A percentile compares a stretch with the other conserved stretches of the same genome.
Conservation (phyloP, 768 basidiomycete genomes). For the Leccinum rimulosum region DNA sequence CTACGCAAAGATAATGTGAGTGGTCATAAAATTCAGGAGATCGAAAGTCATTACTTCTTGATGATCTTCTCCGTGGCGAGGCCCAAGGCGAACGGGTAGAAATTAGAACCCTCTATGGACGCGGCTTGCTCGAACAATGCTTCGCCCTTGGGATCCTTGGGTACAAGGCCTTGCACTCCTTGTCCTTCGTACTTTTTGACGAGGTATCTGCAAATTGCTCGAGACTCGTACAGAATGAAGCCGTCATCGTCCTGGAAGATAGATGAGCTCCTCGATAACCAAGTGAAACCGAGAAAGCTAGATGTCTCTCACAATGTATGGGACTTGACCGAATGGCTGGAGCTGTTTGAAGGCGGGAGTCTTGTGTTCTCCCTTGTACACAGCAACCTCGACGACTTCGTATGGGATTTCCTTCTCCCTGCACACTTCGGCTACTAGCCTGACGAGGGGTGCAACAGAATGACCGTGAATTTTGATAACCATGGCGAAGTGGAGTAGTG, state of each 20-base stretch:
- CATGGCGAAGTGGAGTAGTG: constrained; percentile 27
- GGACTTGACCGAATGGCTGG: neutral
- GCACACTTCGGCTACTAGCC: constrained; percentile 38
- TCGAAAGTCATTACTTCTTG: constrained; percentile 41
- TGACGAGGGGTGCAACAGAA: constrained; percentile 37
- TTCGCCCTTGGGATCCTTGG: constrained; percentile 10
- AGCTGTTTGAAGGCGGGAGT: constrained; percentile 16
- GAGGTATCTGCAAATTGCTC: constrained; percentile 23
- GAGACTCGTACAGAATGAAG: neutral
- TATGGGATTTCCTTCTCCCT: constrained; percentile 40
- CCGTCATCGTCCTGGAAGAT: neutral
- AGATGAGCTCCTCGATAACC: neutral
- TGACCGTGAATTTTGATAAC: constrained; percentile 44
- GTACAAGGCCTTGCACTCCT: constrained; percentile 22
- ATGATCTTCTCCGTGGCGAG: constrained; percentile 49
- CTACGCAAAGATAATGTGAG: constrained; percentile 11
- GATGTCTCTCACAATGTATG: constrained; percentile 8
- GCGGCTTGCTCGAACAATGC: constrained; percentile 22
- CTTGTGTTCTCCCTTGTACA: constrained; percentile 9
- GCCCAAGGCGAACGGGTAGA: constrained; percentile 43
- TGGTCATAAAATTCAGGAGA: neutral
- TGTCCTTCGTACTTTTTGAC: constrained; percentile 24
- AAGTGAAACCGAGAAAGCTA: neutral
- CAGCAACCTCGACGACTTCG: constrained; percentile 28
- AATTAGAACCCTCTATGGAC: constrained; percentile 34